These are phyloP conservation scores for Arabidopsis arenosa DNA, from an alignment of 345 rosid genomes.

Conservation along the genomic window DNA sequence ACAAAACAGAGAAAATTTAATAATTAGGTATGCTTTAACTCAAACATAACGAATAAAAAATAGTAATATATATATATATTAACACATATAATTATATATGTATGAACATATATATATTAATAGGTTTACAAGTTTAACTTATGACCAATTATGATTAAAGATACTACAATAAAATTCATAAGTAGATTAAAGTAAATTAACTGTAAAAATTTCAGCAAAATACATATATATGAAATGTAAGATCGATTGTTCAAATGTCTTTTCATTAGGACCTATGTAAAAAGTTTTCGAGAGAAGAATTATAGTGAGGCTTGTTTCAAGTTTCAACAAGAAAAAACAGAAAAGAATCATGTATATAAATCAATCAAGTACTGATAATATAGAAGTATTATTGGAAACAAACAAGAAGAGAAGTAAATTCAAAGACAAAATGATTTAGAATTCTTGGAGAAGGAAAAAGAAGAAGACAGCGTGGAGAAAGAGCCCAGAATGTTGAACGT, in stretches of 20 bases:
- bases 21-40: no score
- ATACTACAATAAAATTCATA: no score
- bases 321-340: constrained; percentile 45
- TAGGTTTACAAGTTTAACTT: no score
- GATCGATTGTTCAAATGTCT: constrained; percentile 17
- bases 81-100: no score
- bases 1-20: no score
- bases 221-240: neutral
- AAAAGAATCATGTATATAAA: constrained; percentile 41
- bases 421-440: constrained; percentile 98
- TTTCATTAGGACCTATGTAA: constrained; percentile 33
- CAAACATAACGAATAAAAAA: no score
- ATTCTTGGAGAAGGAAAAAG: constrained; percentile 76
- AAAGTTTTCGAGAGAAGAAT: constrained; percentile 33
- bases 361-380: constrained; percentile 38
- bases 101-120: no score
- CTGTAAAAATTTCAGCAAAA: neutral
- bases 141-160: no score
- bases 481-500: constrained; percentile 66
- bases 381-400: constrained; percentile 43
- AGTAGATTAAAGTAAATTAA: neutral
- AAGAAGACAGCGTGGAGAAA: constrained; percentile 73
- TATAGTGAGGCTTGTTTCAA: constrained; percentile 37
- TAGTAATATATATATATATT: no score
- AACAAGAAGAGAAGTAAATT: constrained; percentile 67